Percentiles rank a stretch among this genome's conserved stretches.
Conservation (phyloP, 805 yeast genomes). For the Lachancea cidri region DNA sequence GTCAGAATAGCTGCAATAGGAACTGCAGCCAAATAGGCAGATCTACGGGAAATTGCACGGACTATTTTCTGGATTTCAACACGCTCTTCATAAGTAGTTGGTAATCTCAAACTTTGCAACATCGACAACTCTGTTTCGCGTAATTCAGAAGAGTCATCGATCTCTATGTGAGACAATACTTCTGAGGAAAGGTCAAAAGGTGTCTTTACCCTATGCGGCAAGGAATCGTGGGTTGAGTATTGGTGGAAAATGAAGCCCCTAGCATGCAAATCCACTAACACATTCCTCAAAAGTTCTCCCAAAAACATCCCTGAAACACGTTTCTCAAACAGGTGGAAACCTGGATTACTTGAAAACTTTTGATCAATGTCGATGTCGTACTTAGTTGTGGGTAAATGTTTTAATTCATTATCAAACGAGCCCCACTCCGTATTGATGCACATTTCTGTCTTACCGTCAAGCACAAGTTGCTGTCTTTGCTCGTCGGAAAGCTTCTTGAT, state of each 20-base stretch:
- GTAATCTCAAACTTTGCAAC: constrained; percentile 60
- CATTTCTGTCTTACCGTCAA: constrained; percentile 59
- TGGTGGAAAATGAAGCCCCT: constrained; percentile 55
- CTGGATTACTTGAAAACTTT: constrained; percentile 67
- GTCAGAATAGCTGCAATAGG: constrained; percentile 79
- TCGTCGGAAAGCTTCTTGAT: constrained; percentile 67
- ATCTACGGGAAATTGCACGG: constrained; percentile 75
- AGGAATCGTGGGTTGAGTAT: constrained; percentile 37
- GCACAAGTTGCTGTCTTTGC: constrained; percentile 33
- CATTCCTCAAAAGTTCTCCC: constrained; percentile 81
- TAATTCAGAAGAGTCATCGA: constrained; percentile 73
- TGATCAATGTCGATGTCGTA: constrained; percentile 70
- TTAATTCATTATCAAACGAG: constrained; percentile 81
- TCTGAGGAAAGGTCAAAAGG: constrained; percentile 80
- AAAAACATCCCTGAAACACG: constrained; percentile 88
- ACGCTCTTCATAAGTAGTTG: constrained; percentile 70
- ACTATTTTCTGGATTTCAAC: constrained; percentile 65
- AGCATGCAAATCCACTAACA: constrained; percentile 61
- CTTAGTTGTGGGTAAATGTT: constrained; percentile 68
- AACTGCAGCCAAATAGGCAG: constrained; percentile 85
- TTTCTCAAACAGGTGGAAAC: constrained; percentile 89
- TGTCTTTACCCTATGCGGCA: constrained; percentile 58
- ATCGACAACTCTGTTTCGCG: constrained; percentile 65
- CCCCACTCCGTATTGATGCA: constrained; percentile 98
- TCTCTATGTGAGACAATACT: constrained; percentile 79